Percentiles rank a stretch among this genome's conserved stretches.
Evolutionary conservation across 306 rosid species (phyloP).

Genomic region (Lathyrus sativus): DNA sequence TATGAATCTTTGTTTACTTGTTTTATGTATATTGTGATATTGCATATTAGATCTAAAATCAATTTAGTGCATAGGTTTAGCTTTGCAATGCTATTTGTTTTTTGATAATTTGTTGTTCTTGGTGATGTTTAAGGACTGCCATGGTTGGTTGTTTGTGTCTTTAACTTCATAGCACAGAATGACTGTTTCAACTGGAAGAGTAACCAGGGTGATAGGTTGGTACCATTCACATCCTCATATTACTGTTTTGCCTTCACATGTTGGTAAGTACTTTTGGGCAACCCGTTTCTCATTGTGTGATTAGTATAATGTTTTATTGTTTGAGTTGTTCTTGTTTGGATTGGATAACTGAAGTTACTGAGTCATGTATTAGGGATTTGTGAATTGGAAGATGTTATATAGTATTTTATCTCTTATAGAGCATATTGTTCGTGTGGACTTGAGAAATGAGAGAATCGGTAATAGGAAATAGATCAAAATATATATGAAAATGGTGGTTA

Average conservation of each 20-base stretch:
- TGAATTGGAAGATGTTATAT: background rate
- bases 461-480: background rate
- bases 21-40: no score
- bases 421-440: background rate
- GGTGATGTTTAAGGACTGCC: background rate
- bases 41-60: constrained; percentile 23
- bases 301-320: background rate
- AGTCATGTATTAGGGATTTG: background rate
- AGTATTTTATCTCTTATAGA: background rate
- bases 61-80: background rate
- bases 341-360: background rate
- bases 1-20: background rate
- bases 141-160: constrained; percentile 42
- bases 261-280: constrained; percentile 57
- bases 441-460: background rate
- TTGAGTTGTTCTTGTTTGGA: background rate
- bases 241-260: constrained; percentile 98
- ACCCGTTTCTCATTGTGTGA: background rate
- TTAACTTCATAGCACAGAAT: constrained; percentile 74
- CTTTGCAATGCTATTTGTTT: background rate
- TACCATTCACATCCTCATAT: constrained; percentile 99
- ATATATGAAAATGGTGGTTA: constrained; percentile 3
- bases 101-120: background rate
- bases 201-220: constrained; percentile 98
- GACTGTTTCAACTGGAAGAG: constrained; percentile 68